Evolutionary conservation across 768 basidiomycete species (phyloP).

Genomic region (Agrocybe praecox): DNA sequence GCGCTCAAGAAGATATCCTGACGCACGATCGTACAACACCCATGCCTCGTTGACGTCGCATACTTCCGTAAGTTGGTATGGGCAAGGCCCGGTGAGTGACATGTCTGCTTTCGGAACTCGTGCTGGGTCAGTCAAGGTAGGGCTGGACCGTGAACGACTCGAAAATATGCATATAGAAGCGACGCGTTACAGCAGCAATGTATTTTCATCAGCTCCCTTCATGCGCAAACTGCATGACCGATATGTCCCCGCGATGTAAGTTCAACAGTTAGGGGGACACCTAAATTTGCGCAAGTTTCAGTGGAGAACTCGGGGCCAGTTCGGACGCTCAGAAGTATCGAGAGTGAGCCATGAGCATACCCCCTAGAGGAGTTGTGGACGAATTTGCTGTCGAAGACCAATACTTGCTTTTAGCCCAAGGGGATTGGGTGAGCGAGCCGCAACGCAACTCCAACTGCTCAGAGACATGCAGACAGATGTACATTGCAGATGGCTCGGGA

Average conservation of each 20-base stretch:
- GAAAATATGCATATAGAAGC: background rate
- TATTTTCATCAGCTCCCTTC: background rate
- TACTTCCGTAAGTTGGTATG: background rate
- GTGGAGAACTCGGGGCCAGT: background rate
- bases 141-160: background rate
- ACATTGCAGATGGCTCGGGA: slow-evolving; percentile 6
- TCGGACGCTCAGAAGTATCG: background rate
- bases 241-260: background rate
- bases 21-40: background rate
- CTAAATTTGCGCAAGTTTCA: background rate
- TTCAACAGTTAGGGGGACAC: background rate
- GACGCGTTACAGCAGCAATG: background rate
- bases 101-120: background rate
- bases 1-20: background rate
- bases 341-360: background rate
- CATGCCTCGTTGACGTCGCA: background rate
- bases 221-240: background rate
- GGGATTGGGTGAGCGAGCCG: background rate
- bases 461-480: too few relatives aligned
- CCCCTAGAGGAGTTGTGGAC: background rate
- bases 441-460: too few relatives aligned
- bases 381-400: background rate
- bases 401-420: background rate
- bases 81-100: background rate
- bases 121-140: background rate